Evolutionary conservation across 2,329 filamentous ascomycete species (phyloP).

Genomic region (Grosmannia serpens): DNA sequence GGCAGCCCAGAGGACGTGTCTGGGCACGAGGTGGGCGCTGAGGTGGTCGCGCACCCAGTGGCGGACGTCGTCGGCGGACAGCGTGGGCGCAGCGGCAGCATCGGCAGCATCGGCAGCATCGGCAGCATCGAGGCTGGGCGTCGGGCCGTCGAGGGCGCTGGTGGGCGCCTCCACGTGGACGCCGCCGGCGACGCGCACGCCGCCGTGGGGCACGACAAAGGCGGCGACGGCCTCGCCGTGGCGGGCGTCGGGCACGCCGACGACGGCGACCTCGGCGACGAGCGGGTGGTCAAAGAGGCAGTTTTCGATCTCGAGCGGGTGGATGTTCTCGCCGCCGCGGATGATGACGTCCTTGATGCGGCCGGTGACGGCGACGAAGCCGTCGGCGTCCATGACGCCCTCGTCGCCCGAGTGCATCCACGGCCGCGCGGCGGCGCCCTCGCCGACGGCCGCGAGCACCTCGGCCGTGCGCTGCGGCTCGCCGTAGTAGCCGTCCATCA

Average conservation of each 20-base stretch:
- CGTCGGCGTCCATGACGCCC: slow-evolving; percentile 69
- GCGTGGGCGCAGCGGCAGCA: slow-evolving; percentile 7
- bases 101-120: too few relatives aligned
- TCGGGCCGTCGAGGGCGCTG: too few relatives aligned
- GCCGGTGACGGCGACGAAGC: slow-evolving; percentile 81
- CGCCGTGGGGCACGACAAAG: slow-evolving; percentile 53
- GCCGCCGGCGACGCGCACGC: slow-evolving; percentile 18
- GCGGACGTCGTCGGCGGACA: slow-evolving; percentile 49
- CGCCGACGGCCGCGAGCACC: slow-evolving; percentile 26
- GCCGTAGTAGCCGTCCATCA: slow-evolving; percentile 88
- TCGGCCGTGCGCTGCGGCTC: slow-evolving; percentile 58
- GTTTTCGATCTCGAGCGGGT: slow-evolving; percentile 87
- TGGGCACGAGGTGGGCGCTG: slow-evolving; percentile 69
- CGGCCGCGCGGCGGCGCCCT: slow-evolving; percentile 25
- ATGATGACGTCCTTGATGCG: slow-evolving; percentile 95
- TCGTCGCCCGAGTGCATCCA: slow-evolving; percentile 97
- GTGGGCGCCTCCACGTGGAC: slow-evolving; percentile 10
- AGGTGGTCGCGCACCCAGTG: slow-evolving; percentile 61
- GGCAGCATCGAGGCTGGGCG: neutral
- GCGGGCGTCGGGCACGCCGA: slow-evolving; percentile 68
- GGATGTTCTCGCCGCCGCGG: slow-evolving; percentile 88
- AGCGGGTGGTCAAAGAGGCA: slow-evolving; percentile 62
- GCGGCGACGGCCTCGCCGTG: slow-evolving; percentile 83
- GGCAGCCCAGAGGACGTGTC: slow-evolving; percentile 76
- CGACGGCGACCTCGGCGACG: slow-evolving; percentile 68